Evolutionary conservation across 495 filamentous ascomycete genomes (phyloP).

Genomic region (Extremus antarcticus): DNA sequence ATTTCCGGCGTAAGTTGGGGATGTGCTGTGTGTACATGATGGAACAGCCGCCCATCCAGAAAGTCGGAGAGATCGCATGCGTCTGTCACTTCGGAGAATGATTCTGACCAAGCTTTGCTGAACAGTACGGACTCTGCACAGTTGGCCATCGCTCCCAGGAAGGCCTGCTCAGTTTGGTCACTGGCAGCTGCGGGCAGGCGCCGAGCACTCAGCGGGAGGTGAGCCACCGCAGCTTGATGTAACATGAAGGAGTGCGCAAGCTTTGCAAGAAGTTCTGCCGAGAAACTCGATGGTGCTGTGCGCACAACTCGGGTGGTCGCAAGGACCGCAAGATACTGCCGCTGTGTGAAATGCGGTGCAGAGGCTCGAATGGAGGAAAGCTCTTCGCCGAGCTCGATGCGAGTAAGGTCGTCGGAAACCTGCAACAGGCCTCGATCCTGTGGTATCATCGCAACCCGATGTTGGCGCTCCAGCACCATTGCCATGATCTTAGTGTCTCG

Average conservation of each 20-base stretch:
- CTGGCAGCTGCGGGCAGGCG: conserved; percentile 4
- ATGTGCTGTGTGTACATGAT: not conserved
- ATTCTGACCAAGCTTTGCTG: not conserved
- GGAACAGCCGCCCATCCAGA: conserved; percentile 54
- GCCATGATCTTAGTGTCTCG: conserved; percentile 51
- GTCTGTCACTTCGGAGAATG: not conserved
- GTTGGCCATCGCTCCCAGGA: not conserved
- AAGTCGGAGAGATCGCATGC: conserved; percentile 47
- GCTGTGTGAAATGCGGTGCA: conserved; percentile 1
- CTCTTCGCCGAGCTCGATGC: not conserved
- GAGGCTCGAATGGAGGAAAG: not conserved
- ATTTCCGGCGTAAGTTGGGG: not conserved
- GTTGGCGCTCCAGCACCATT: conserved; percentile 35
- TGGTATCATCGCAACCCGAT: not conserved
- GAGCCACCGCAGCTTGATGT: conserved; percentile 10
- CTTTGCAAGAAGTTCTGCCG: not conserved
- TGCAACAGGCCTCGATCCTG: not conserved
- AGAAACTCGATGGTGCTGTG: not conserved
- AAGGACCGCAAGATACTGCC: conserved; percentile 10
- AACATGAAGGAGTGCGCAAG: conserved; percentile 11
- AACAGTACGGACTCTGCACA: conserved; percentile 1
- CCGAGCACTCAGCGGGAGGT: conserved; percentile 8
- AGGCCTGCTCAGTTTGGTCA: not conserved
- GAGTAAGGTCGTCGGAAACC: not conserved
- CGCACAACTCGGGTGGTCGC: conserved; percentile 3